phyloP scores from a whole-genome alignment of 768 basidiomycete genomes.

The Termitomyces sp. region DNA sequence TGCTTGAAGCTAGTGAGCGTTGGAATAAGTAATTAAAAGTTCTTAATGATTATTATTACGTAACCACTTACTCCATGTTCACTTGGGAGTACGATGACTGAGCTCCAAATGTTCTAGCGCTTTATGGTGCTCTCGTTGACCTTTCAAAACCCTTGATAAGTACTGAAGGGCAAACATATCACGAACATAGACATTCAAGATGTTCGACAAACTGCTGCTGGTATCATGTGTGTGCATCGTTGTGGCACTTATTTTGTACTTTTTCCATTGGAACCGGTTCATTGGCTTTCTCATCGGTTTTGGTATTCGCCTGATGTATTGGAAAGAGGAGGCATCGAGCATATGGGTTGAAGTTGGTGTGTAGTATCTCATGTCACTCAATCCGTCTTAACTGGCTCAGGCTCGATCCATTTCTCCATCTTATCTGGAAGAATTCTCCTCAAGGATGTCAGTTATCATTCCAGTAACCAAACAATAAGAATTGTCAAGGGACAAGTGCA shows the following conservation, averaged over 20 bases:
- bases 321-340: constrained; percentile 74
- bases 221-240: constrained; percentile 55
- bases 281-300: constrained; percentile 64
- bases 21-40: not conserved
- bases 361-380: constrained; percentile 13
- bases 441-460: constrained; percentile 85
- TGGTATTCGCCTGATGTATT: constrained; percentile 63
- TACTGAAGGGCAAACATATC: not conserved
- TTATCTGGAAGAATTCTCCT: constrained; percentile 83
- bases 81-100: not conserved
- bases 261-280: constrained; percentile 91
- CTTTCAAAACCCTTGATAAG: no score
- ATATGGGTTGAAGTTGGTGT: constrained; percentile 80
- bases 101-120: not conserved
- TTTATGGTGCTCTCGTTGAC: not conserved
- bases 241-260: constrained; percentile 58
- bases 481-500: constrained; percentile 80
- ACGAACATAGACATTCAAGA: constrained; percentile 14
- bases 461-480: constrained; percentile 85
- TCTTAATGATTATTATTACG: not conserved
- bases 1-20: not conserved
- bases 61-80: not conserved
- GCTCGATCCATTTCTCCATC: constrained; percentile 88
- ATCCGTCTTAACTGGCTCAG: constrained; percentile 28
- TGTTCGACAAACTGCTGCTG: constrained; percentile 58